Base-by-base conservation (phyloP, 306 rosid species). In the Ormosia emarginata region DNA sequence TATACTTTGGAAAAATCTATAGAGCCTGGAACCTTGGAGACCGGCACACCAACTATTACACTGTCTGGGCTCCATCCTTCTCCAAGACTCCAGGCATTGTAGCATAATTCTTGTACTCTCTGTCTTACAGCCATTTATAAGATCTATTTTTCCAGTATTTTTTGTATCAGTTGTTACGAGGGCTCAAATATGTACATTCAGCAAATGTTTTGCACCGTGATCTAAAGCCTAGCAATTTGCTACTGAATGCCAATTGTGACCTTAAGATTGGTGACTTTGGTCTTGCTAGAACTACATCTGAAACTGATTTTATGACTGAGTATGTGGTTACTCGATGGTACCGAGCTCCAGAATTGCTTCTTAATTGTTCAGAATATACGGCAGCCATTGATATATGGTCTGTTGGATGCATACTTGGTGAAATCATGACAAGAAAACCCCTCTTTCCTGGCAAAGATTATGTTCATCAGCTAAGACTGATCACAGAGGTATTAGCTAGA, bases 331-430 rank as follows among this genome's bases (percentile, higher is more conserved):
- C 99, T 80, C 91, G 99, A 37, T 95, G 99, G 99, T 95, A 93
- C 62, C 94, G 98, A 15, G 99, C 99, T 55, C 99, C 98, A 0
- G 98, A 95, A 58, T 81, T 95, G 83, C 97, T 95, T 40, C 99
- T 95, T 74, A 95, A 93, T 82, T 93, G 98, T 83, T 93, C 98
- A 2, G 99, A 95, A 79, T 95, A 93, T 84, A 93, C 97, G 7
- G 98, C 96, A 57, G 99, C 98, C 75, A 95, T 95, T 70, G 98
- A 95, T 86, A 93, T 95, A 68, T 93, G 99, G 99, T 95, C 99
- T 7, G 97, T 95, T 71, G 99, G 99, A 63, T 95, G 99, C 85
- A 95, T 95, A 80, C 93, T 95, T 12, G 99, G 98, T 65, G 99
- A 95, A 88, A 95, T 92, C 46, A 82, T 92, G 88, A 92, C 94